Evolutionary conservation across 495 filamentous ascomycete genomes (phyloP).

Genomic region (Podospora bellae-mahoneyi): DNA sequence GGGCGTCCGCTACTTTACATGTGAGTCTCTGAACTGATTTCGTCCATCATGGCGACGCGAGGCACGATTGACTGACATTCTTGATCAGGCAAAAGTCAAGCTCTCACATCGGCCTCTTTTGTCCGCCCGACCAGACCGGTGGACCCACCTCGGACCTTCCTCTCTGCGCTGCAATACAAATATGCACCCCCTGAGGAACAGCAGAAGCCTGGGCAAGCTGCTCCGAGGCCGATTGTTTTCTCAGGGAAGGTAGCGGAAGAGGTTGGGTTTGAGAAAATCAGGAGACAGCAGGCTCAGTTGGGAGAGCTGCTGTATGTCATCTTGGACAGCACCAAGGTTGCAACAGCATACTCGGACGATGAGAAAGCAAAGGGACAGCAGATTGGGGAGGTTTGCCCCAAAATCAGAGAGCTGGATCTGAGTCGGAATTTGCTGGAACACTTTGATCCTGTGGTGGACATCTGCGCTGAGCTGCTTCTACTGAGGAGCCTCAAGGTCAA

Average conservation of each 20-base stretch:
- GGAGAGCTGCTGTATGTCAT: constrained; percentile 75
- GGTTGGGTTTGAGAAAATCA: constrained; percentile 92
- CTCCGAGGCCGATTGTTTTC: constrained; percentile 56
- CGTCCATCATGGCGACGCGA: background rate
- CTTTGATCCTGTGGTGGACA: constrained; percentile 60
- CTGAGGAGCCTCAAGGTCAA: constrained; percentile 66
- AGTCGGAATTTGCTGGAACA: constrained; percentile 75
- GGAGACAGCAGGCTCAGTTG: constrained; percentile 70
- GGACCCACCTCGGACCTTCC: constrained; percentile 65
- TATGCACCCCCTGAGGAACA: constrained; percentile 56
- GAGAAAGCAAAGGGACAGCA: constrained; percentile 32
- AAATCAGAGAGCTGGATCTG: constrained; percentile 79
- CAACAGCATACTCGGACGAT: constrained; percentile 36
- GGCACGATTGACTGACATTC: background rate
- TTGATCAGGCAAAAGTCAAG: constrained; percentile 57
- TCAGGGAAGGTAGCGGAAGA: constrained; percentile 88
- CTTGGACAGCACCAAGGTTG: constrained; percentile 69
- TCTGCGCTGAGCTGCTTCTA: constrained; percentile 62
- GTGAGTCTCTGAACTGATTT: constrained; percentile 44
- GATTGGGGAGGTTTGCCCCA: constrained; percentile 52
- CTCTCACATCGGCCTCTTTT: constrained; percentile 75
- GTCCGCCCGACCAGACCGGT: constrained; percentile 69
- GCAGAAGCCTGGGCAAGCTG: background rate
- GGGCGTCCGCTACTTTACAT: constrained; percentile 77
- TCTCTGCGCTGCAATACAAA: constrained; percentile 77